Evolutionary conservation across 73 alveolate genomes (phyloP).

Genomic region (Tetrahymena thermophila): DNA sequence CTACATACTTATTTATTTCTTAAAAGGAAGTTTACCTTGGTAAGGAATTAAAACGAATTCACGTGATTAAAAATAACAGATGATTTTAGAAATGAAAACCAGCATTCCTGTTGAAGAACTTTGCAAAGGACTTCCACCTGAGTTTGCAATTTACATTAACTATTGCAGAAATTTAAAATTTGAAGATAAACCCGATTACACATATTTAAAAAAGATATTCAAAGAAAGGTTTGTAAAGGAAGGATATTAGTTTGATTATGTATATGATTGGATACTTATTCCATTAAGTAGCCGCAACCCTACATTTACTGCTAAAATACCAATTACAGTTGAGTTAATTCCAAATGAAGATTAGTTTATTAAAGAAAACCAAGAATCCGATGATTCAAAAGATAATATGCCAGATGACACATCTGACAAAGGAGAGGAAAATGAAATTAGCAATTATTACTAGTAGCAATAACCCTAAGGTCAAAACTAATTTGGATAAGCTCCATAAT

Average conservation of each 20-base stretch:
- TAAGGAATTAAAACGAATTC: conserved; percentile 86
- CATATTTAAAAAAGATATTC: conserved; percentile 55
- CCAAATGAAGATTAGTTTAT: conserved; percentile 31
- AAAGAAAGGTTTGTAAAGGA: conserved; percentile 49
- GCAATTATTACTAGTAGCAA: neutral
- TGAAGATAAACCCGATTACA: conserved; percentile 84
- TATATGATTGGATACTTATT: conserved; percentile 54
- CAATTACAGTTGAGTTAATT: conserved; percentile 33
- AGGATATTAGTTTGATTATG: conserved; percentile 55
- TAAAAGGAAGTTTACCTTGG: conserved; percentile 84
- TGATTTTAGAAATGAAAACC: conserved; percentile 74
- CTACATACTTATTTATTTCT: conserved; percentile 60
- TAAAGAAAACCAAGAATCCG: neutral
- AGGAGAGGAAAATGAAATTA: neutral
- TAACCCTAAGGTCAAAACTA: neutral
- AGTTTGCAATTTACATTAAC: conserved; percentile 25
- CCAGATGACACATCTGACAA: neutral
- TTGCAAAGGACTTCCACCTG: conserved; percentile 54
- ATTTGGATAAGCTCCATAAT: neutral
- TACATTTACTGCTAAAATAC: conserved; percentile 27
- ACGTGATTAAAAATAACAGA: conserved; percentile 83
- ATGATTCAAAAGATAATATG: neutral
- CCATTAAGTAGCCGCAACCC: conserved; percentile 46
- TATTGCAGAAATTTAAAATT: conserved; percentile 57
- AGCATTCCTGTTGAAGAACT: conserved; percentile 77